Conservation (phyloP, 78 protist genomes). For the Paulinella micropora region DNA sequence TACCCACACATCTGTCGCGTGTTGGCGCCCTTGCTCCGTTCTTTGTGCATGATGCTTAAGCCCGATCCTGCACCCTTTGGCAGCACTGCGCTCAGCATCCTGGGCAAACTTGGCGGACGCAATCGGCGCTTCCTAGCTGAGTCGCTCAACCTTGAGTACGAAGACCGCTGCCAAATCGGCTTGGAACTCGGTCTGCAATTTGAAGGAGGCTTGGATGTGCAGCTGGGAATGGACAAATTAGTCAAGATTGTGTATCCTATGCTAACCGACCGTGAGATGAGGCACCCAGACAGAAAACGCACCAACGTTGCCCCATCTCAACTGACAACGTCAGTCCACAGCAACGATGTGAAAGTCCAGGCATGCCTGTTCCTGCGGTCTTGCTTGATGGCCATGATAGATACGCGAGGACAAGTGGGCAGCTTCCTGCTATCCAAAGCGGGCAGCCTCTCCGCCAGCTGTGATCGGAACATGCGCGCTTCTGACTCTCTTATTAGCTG, state of each 20-base stretch:
- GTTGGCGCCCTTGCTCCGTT: conserved; percentile 16
- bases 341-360: background rate
- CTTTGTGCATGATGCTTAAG: conserved; percentile 40
- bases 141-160: background rate
- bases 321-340: too few species aligned
- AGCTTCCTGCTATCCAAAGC: too few species aligned
- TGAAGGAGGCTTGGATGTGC: background rate
- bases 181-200: background rate
- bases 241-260: too few species aligned
- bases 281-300: too few species aligned
- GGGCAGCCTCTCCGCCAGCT: too few species aligned
- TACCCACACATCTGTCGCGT: conserved; percentile 45
- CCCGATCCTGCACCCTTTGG: conserved; percentile 54
- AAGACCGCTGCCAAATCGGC: background rate
- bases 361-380: conserved; percentile 1
- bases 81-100: conserved; percentile 52
- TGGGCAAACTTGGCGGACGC: conserved; percentile 87
- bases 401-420: too few species aligned
- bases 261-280: too few species aligned
- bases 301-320: too few species aligned
- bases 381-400: conserved; percentile 6
- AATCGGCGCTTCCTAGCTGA: conserved; percentile 42
- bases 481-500: too few species aligned
- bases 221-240: background rate
- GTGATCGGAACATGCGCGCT: too few species aligned